A percentile compares a stretch with the other conserved stretches of the same genome.
Conservation (phyloP, 208 protist genomes). For the Endotrypanum monterogeii region DNA sequence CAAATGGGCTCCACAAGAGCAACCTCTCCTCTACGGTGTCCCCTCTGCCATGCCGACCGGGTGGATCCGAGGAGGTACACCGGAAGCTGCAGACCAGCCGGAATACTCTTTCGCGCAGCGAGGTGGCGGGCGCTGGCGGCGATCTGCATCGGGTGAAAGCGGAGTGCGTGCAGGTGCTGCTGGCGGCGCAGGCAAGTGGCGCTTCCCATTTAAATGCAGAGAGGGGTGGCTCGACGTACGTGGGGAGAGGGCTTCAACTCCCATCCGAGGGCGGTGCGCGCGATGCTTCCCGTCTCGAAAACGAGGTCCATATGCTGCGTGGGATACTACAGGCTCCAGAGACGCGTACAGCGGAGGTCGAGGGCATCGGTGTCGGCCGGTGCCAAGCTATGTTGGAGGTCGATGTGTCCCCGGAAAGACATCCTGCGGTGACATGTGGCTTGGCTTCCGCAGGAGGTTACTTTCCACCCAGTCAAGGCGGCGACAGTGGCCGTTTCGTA, state of each 20-base stretch:
- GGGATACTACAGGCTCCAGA: not conserved
- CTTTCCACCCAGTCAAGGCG: not conserved
- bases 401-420: not conserved
- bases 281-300: slow-evolving; percentile 26
- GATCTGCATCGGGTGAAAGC: slow-evolving; percentile 17
- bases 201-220: not conserved
- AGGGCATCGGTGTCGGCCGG: not conserved
- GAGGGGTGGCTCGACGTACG: not conserved
- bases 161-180: not conserved
- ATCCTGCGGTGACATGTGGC: not conserved
- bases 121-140: slow-evolving; percentile 1
- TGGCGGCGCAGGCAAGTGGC: not conserved
- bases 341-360: not conserved
- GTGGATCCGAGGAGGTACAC: slow-evolving; percentile 15
- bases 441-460: not conserved
- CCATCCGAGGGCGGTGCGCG: slow-evolving; percentile 7
- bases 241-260: not conserved
- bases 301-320: slow-evolving; percentile 20
- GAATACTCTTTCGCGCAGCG: slow-evolving; percentile 8
- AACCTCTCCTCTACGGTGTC: not conserved
- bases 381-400: not conserved
- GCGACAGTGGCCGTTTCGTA: not conserved
- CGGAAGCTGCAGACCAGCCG: slow-evolving; percentile 16
- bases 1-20: not conserved
- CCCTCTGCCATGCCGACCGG: not conserved